Percentiles rank a stretch among this genome's conserved stretches.
phyloP scores from a whole-genome alignment of 192 early-diverging fungal genomes.

The Backusella tarrabulga region DNA sequence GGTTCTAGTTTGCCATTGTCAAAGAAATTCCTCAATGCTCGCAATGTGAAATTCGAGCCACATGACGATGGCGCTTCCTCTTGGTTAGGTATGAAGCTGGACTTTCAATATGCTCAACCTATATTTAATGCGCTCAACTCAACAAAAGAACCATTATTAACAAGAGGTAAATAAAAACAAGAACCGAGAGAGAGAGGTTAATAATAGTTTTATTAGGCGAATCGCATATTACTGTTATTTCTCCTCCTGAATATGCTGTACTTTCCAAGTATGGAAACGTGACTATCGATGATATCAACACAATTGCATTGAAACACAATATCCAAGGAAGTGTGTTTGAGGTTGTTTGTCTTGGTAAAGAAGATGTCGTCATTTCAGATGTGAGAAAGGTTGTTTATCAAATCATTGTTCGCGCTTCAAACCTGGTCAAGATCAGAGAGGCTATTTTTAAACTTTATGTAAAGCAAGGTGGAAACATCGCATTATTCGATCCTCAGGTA shows the following conservation, averaged over 20 bases:
- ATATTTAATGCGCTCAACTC: slow-evolving; percentile 51
- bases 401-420: slow-evolving; percentile 45
- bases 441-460: slow-evolving; percentile 56
- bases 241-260: slow-evolving; percentile 65
- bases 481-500: slow-evolving; percentile 60
- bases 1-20: slow-evolving; percentile 15
- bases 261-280: slow-evolving; percentile 52
- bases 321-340: slow-evolving; percentile 57
- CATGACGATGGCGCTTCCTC: neutral
- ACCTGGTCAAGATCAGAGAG: slow-evolving; percentile 49
- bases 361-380: slow-evolving; percentile 28
- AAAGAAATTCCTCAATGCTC: slow-evolving; percentile 10
- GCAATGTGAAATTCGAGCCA: slow-evolving; percentile 12
- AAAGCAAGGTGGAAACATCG: slow-evolving; percentile 63
- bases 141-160: slow-evolving; percentile 36
- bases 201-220: slow-evolving; percentile 44
- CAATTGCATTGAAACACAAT: slow-evolving; percentile 43
- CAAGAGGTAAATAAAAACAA: slow-evolving; percentile 10
- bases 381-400: slow-evolving; percentile 34
- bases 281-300: slow-evolving; percentile 65
- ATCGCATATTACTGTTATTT: slow-evolving; percentile 69
- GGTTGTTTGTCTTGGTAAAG: slow-evolving; percentile 62
- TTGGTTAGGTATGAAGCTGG: slow-evolving; percentile 62
- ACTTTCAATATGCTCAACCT: slow-evolving; percentile 51
- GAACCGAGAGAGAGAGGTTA: neutral